These are phyloP conservation scores for Lasiosphaeria hispida DNA, from an alignment of 495 filamentous ascomycete genomes.

Conservation along the genomic window DNA sequence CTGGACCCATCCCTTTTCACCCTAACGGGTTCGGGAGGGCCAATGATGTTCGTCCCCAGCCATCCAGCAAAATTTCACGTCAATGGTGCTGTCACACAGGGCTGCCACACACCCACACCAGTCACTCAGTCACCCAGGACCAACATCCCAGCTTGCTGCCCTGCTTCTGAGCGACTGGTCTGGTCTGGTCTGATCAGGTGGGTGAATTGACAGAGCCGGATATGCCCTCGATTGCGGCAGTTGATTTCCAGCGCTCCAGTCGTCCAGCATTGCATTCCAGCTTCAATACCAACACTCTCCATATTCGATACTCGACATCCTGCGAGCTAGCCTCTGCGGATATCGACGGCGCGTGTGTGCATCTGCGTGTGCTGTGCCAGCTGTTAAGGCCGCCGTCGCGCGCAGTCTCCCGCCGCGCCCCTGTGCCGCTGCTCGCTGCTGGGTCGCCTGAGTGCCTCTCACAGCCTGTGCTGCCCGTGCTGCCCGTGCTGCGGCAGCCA, in stretches of 20 bases:
- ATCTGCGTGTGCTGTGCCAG: no score
- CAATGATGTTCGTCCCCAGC: constrained; percentile 45
- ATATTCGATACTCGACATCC: no score
- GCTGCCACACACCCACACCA: constrained; percentile 11
- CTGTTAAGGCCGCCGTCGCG: no score
- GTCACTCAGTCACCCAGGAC: neutral
- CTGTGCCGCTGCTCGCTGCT: constrained; percentile 17
- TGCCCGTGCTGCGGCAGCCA: constrained; percentile 15
- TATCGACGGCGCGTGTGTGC: no score
- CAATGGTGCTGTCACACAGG: constrained; percentile 3
- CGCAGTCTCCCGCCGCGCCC: neutral
- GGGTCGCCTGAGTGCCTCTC: constrained; percentile 13
- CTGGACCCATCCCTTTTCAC: constrained; percentile 9
- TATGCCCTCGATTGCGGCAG: no score
- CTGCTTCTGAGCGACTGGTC: neutral
- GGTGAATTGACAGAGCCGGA: no score
- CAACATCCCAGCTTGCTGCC: neutral
- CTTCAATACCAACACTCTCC: no score
- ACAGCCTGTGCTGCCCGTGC: no score
- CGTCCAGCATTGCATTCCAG: no score
- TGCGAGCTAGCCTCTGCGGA: no score
- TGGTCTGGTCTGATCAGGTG: no score
- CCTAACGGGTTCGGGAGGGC: constrained; percentile 23
- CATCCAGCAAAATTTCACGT: constrained; percentile 36
- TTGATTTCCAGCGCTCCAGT: no score